Conservation (phyloP, 2,329 filamentous ascomycete species). For the Lojkania enalia region DNA sequence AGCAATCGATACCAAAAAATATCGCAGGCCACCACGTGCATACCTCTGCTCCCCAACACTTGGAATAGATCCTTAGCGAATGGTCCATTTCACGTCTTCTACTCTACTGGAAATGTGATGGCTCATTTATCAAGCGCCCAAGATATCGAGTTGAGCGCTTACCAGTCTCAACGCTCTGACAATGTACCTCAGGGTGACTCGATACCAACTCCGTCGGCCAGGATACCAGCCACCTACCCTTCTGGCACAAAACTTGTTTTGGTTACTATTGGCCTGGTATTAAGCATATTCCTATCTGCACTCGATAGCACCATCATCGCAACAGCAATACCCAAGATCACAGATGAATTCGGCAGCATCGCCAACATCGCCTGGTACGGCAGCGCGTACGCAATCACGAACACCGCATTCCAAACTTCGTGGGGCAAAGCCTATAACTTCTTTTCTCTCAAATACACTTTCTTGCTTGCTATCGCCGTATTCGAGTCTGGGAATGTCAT, state of each 20-base stretch:
- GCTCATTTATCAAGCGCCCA: no score
- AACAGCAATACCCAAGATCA: slow-evolving; percentile 44
- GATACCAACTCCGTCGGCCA: no score
- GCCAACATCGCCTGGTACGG: slow-evolving; percentile 43
- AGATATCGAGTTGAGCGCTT: no score
- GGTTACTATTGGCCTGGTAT: slow-evolving; percentile 32
- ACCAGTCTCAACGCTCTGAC: no score
- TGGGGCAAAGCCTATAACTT: slow-evolving; percentile 54
- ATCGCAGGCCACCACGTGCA: no score
- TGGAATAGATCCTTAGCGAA: no score
- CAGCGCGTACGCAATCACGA: slow-evolving; percentile 50
- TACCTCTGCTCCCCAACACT: no score
- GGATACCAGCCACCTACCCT: not conserved
- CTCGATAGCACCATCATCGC: slow-evolving; percentile 40
- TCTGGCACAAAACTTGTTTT: slow-evolving; percentile 24
- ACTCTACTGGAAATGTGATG: no score
- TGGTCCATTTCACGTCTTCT: no score
- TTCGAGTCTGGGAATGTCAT: slow-evolving; percentile 62
- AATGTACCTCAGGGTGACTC: no score
- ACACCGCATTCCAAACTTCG: slow-evolving; percentile 50
- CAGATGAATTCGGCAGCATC: slow-evolving; percentile 41
- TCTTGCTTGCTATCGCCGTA: slow-evolving; percentile 45
- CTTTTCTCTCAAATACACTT: slow-evolving; percentile 48
- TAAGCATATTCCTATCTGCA: slow-evolving; percentile 33
- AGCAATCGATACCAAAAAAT: no score